Conservation (phyloP, 1,284 basidiomycete species). For the Entoloma clypeatum region DNA sequence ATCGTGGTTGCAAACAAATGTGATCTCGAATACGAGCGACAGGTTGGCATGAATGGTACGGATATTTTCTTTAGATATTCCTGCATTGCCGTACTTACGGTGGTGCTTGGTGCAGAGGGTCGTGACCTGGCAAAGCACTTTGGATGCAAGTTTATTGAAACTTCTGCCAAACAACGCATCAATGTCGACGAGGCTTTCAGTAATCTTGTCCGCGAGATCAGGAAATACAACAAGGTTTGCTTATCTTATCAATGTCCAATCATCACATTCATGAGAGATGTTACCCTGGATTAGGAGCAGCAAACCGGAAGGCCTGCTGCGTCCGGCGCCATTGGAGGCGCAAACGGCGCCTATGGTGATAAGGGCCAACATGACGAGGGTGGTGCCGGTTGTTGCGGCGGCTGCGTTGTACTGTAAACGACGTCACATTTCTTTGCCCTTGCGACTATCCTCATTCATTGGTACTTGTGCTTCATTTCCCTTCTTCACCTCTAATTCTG, state of each 20-base stretch:
- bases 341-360: constrained; percentile 44
- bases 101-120: constrained; percentile 66
- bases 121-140: constrained; percentile 96
- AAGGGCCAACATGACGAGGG: constrained; percentile 48
- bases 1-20: constrained; percentile 99
- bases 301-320: constrained; percentile 57
- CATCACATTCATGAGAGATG: constrained; percentile 6
- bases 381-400: constrained; percentile 64
- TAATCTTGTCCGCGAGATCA: constrained; percentile 94
- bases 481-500: constrained; percentile 26
- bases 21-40: constrained; percentile 96
- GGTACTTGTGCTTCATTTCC: constrained; percentile 7
- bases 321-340: constrained; percentile 37
- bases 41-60: constrained; percentile 94
- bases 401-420: constrained; percentile 61
- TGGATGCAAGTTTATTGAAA: constrained; percentile 97
- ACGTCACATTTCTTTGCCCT: constrained; percentile 5
- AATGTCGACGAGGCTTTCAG: constrained; percentile 99
- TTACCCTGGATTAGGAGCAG: constrained; percentile 47
- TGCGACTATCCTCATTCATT: constrained; percentile 10
- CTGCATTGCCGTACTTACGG: constrained; percentile 7
- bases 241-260: constrained; percentile 2
- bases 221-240: constrained; percentile 88
- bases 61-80: constrained; percentile 1
- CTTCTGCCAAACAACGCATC: constrained; percentile 96